phyloP scores from a whole-genome alignment of 1,284 basidiomycete genomes.

The Puccinia brachypodii region DNA sequence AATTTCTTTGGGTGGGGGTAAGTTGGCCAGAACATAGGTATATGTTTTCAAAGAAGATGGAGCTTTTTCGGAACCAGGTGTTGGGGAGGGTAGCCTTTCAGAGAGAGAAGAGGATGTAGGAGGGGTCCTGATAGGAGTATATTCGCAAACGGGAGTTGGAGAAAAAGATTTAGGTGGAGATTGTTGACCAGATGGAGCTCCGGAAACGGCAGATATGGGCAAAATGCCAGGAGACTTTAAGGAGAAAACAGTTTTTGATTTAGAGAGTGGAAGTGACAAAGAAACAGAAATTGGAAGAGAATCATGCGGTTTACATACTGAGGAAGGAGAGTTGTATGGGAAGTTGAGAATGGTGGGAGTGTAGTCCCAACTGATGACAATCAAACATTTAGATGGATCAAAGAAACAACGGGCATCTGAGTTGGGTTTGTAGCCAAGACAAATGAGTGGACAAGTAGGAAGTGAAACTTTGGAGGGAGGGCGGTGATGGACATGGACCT shows the following conservation, averaged over 20 bases:
- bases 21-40: not conserved
- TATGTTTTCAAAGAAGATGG: not conserved
- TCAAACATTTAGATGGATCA: not conserved
- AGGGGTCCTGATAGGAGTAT: too few species aligned
- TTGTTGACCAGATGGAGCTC: not conserved
- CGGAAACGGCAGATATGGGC: not conserved
- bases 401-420: conserved; percentile 4
- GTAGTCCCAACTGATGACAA: conserved; percentile 18
- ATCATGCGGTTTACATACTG: not conserved
- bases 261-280: not conserved
- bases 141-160: too few species aligned
- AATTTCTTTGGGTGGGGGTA: not conserved
- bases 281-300: not conserved
- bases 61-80: not conserved
- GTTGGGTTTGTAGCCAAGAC: not conserved
- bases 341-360: not conserved
- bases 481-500: not conserved
- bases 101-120: not conserved
- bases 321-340: not conserved
- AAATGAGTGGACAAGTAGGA: not conserved
- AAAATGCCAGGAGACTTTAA: not conserved
- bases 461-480: not conserved
- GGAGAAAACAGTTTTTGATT: not conserved
- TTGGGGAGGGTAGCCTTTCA: not conserved
- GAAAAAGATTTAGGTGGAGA: not conserved